A percentile compares a stretch with the other conserved stretches of the same genome.
phyloP scores from a whole-genome alignment of 2,329 filamentous ascomycete species.

The Hortaea sp. region DNA sequence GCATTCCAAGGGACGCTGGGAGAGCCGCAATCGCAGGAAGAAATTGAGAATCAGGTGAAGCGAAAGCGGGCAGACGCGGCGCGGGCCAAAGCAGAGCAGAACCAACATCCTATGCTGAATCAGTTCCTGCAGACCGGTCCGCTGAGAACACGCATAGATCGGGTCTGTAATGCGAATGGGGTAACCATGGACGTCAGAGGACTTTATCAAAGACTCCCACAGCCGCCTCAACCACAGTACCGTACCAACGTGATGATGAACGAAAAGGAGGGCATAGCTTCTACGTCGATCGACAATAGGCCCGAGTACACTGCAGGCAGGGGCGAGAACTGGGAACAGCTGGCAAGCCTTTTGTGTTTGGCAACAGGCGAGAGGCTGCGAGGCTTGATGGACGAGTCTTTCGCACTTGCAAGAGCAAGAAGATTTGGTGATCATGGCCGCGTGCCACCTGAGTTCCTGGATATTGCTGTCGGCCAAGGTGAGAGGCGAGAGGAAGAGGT shows the following conservation, averaged over 20 bases:
- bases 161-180: conserved; percentile 49
- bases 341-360: conserved; percentile 72
- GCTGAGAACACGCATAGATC: conserved; percentile 44
- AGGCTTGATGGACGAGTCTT: conserved; percentile 67
- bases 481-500: conserved; percentile 24
- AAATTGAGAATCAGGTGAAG: conserved; percentile 56
- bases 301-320: conserved; percentile 47
- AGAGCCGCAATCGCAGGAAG: conserved; percentile 50
- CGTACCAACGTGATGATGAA: conserved; percentile 19
- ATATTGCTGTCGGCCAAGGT: conserved; percentile 52
- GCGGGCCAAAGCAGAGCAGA: conserved; percentile 47
- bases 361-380: conserved; percentile 71
- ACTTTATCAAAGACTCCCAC: conserved; percentile 29
- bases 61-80: conserved; percentile 58
- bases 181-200: conserved; percentile 50
- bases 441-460: conserved; percentile 66
- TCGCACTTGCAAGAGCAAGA: conserved; percentile 58
- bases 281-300: conserved; percentile 7
- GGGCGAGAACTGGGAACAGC: conserved; percentile 67
- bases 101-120: conserved; percentile 61
- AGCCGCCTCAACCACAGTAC: conserved; percentile 3
- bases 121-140: conserved; percentile 60
- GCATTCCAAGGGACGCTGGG: conserved; percentile 35
- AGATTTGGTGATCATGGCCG: conserved; percentile 71
- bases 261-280: conserved; percentile 18